Conservation (phyloP, 768 basidiomycete species). For the Tulasnella sp. region DNA sequence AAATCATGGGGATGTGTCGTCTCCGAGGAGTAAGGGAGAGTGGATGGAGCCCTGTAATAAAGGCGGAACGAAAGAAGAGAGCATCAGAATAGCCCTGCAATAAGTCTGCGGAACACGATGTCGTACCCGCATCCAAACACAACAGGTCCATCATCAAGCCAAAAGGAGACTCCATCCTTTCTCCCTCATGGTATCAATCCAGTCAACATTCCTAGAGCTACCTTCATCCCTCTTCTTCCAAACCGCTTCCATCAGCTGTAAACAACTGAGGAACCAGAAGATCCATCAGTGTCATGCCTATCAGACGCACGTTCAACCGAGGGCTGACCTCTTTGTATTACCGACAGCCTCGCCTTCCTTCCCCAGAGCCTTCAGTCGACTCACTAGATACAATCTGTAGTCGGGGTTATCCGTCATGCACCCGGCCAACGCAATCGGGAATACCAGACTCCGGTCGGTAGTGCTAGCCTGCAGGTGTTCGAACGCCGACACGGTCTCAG, state of each 20-base stretch:
- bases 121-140: too few species aligned
- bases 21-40: too few species aligned
- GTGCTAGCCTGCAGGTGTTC: constrained; percentile 39
- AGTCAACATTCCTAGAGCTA: constrained; percentile 4
- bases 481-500: constrained; percentile 42
- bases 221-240: constrained; percentile 17
- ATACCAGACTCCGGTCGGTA: constrained; percentile 54
- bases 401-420: constrained; percentile 51
- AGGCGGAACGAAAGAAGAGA: too few species aligned
- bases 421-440: constrained; percentile 64
- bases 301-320: not conserved
- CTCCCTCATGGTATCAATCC: constrained; percentile 20
- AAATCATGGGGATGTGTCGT: too few species aligned
- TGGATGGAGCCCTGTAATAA: too few species aligned
- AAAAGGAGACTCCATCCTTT: constrained; percentile 16
- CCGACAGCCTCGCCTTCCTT: constrained; percentile 11
- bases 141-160: not conserved
- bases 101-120: too few species aligned
- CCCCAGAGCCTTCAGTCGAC: constrained; percentile 7
- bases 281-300: constrained; percentile 10
- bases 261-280: constrained; percentile 5
- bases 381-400: constrained; percentile 13
- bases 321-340: constrained; percentile 12
- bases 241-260: constrained; percentile 16
- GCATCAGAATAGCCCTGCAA: too few species aligned